Base-by-base conservation (phyloP, 2,329 filamentous ascomycete genomes). In the Raffaelea deltoideospora region DNA sequence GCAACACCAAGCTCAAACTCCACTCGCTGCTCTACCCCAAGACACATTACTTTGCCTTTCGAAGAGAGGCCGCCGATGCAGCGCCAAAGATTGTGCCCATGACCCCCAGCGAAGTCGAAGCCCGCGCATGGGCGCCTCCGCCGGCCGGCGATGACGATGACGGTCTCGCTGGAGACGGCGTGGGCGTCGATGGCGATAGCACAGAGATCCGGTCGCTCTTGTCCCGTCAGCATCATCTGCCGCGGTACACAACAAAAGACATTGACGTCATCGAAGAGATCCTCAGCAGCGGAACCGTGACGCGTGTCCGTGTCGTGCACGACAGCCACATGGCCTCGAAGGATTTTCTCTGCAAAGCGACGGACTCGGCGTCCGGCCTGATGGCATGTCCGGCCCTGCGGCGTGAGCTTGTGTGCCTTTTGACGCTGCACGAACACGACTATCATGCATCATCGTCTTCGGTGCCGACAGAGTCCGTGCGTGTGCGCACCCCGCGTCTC, bases 211-310 rank as follows among this genome's bases (percentile, higher is more conserved):
- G 8, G 23, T n/a, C 34, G 20, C 34, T 36, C 19, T 15, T 23
- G 10, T 23, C 27, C 9, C 27, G n/a, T 14, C 24, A 17, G 20
- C n/a, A n/a, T n/a, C n/a, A n/a, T n/a, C 15, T 38, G 17, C 32
- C 37, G 10, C 32, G 31, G 31, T 38, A 31, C 37, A 29, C 37
- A 18, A 28, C 37, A 20, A 38, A 39, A n/a, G 33, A 39, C 15
- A 35, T 39, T 10, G 15, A 24, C 21, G 37, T 35, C 15, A 15
- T 39, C 19, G 37, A 39, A 24, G 32, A 20, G 23, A 30, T 39
- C 18, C 19, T 35, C 20, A 22, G 14, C 21, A 28, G 33, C 21
- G 31, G 31, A n/a, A n/a, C 24, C 17, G 32, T 33, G n/a, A 39
- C 26, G 13, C 23, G 31, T 31, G 32, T 33, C 33, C 37, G 27